Conservation (phyloP, 75 land plant species). For the Pinus taeda region DNA sequence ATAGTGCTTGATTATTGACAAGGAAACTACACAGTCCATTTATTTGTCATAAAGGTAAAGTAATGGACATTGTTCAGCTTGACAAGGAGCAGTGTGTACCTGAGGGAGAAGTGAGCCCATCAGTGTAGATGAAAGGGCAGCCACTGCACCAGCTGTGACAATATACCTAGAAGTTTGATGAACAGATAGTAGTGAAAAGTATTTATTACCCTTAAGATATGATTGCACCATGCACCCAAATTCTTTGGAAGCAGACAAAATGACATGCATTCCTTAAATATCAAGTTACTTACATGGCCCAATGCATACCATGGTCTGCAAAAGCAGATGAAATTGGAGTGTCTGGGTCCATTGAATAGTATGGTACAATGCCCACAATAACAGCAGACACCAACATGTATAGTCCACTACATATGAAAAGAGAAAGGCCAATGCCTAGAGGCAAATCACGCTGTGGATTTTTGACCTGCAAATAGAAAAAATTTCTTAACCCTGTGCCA, state of each 20-base stretch:
- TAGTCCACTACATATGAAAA: slow-evolving; percentile 72
- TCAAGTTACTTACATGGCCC: slow-evolving; percentile 80
- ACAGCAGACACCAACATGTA: slow-evolving; percentile 95
- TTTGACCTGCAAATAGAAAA: slow-evolving; percentile 63
- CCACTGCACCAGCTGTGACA: slow-evolving; percentile 83
- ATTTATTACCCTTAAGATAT: neutral
- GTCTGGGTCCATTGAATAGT: slow-evolving; percentile 83
- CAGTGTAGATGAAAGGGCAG: slow-evolving; percentile 91
- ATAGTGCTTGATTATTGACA: no score
- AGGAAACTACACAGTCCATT: no score
- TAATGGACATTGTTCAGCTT: no score
- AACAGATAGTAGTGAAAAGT: neutral
- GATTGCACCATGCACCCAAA: neutral
- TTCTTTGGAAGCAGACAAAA: neutral
- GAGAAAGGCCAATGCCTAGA: slow-evolving; percentile 74
- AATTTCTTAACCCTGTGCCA: neutral
- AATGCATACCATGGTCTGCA: slow-evolving; percentile 74
- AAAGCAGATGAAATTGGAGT: slow-evolving; percentile 98
- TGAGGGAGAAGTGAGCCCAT: slow-evolving; percentile 98
- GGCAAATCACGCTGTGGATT: slow-evolving; percentile 96
- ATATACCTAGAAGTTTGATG: slow-evolving; percentile 49
- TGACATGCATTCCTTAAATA: neutral
- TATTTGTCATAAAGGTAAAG: no score
- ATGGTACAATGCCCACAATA: slow-evolving; percentile 93
- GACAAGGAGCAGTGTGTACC: slow-evolving; percentile 25